phyloP scores from a whole-genome alignment of 768 basidiomycete genomes.

The Lentinus tigrinus region DNA sequence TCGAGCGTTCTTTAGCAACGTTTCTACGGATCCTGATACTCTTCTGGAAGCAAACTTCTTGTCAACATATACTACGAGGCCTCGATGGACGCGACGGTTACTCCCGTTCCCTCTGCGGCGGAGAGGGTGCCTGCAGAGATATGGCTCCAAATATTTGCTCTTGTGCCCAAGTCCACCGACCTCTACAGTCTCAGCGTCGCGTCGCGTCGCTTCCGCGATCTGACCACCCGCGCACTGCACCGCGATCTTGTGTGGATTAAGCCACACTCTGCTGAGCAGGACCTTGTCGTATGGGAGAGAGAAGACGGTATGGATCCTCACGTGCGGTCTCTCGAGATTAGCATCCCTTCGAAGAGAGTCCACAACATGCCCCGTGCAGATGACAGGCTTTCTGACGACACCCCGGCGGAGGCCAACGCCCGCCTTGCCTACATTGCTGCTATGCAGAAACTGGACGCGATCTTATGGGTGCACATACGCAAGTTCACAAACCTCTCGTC shows the following conservation, averaged over 20 bases:
- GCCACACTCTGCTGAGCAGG: constrained; percentile 28
- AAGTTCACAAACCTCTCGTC: constrained; percentile 38
- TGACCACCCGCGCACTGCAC: constrained; percentile 33
- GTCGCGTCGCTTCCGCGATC: constrained; percentile 30
- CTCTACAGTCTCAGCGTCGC: constrained; percentile 32
- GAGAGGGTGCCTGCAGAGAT: constrained; percentile 36
- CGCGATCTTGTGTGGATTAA: constrained; percentile 34
- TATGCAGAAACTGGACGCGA: constrained; percentile 19
- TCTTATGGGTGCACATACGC: constrained; percentile 18
- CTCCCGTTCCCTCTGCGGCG: background rate
- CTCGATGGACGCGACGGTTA: too few relatives aligned
- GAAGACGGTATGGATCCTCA: constrained; percentile 13
- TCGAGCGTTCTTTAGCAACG: too few relatives aligned
- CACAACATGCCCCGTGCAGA: too few relatives aligned
- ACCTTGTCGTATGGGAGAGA: constrained; percentile 20
- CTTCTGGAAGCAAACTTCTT: too few relatives aligned
- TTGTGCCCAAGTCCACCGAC: constrained; percentile 30
- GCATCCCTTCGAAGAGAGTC: constrained; percentile 12
- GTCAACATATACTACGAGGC: too few relatives aligned
- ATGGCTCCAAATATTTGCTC: constrained; percentile 39
- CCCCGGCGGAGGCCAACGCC: background rate
- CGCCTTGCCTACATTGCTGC: background rate
- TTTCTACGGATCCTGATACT: too few relatives aligned
- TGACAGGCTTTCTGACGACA: too few relatives aligned
- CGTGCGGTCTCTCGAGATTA: constrained; percentile 21